phyloP scores from a whole-genome alignment of 176 grass and related monocot genomes.

The Carex kokanica region DNA sequence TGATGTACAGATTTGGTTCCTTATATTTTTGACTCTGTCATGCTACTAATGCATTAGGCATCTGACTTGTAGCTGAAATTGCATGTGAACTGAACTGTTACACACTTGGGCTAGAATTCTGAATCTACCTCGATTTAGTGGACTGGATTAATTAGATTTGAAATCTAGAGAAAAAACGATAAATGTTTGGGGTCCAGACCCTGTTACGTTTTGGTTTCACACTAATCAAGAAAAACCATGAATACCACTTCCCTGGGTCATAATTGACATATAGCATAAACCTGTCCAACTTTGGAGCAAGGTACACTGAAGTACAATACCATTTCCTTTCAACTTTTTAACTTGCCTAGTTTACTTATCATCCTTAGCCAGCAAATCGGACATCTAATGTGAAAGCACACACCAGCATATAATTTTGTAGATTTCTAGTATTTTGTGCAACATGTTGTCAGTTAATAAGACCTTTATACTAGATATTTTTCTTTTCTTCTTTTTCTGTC shows the following conservation, averaged over 20 bases:
- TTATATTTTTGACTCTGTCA: background rate
- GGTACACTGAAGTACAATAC: no score
- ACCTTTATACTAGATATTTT: background rate
- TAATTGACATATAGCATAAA: no score
- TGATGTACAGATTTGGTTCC: background rate
- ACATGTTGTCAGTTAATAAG: background rate
- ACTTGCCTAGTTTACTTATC: no score
- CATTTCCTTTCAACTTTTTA: no score
- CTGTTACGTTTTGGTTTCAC: background rate
- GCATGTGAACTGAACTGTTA: background rate
- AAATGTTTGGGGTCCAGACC: background rate
- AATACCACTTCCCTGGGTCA: no score
- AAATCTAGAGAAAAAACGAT: background rate
- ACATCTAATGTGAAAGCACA: background rate
- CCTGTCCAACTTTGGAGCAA: no score
- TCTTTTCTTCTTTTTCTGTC: background rate
- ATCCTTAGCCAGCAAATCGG: no score
- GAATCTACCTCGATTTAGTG: background rate
- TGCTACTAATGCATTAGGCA: background rate
- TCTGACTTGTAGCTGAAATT: constrained; percentile 2
- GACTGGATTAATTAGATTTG: background rate
- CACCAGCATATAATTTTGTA: background rate
- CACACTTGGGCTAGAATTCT: background rate
- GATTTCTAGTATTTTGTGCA: background rate
- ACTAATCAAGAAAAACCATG: background rate